phyloP scores from a whole-genome alignment of 2,329 filamentous ascomycete genomes.

The Coleophoma crateriformis region DNA sequence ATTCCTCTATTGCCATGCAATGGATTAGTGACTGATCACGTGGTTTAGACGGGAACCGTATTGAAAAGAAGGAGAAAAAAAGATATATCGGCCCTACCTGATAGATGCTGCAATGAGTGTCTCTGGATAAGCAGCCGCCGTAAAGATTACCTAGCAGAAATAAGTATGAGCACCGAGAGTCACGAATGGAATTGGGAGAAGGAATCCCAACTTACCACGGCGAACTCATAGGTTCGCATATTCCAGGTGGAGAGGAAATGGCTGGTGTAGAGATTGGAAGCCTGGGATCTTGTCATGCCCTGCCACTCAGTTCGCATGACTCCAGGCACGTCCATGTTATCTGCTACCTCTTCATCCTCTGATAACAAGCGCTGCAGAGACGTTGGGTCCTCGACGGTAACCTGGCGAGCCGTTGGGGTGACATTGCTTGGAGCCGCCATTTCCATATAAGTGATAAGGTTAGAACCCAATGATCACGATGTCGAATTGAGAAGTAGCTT shows the following conservation, averaged over 20 bases:
- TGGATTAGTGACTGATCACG: too few relatives aligned
- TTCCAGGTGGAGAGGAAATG: conserved; percentile 54
- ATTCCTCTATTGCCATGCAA: conserved; percentile 22
- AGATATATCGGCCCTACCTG: conserved; percentile 22
- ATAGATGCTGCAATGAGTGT: conserved; percentile 34
- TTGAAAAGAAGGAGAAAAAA: background rate
- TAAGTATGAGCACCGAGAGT: background rate
- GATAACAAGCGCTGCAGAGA: too few relatives aligned
- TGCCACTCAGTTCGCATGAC: background rate
- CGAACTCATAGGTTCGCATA: conserved; percentile 49
- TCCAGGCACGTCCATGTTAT: too few relatives aligned
- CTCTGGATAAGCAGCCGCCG: conserved; percentile 39
- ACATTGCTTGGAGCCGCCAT: too few relatives aligned
- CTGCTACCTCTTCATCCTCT: background rate
- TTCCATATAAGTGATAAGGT: too few relatives aligned
- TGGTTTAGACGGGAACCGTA: too few relatives aligned
- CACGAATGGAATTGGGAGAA: too few relatives aligned
- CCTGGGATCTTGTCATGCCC: conserved; percentile 28
- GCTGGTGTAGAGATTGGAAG: conserved; percentile 40
- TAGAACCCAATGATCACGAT: too few relatives aligned
- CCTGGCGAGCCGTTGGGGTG: too few relatives aligned
- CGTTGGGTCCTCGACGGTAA: too few relatives aligned
- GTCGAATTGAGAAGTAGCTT: too few relatives aligned
- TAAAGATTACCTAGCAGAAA: conserved; percentile 40
- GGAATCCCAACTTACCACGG: conserved; percentile 22